Percentiles rank a stretch among this genome's conserved stretches.
phyloP scores from a whole-genome alignment of 768 basidiomycete species.

The Infundibulicybe gibba region DNA sequence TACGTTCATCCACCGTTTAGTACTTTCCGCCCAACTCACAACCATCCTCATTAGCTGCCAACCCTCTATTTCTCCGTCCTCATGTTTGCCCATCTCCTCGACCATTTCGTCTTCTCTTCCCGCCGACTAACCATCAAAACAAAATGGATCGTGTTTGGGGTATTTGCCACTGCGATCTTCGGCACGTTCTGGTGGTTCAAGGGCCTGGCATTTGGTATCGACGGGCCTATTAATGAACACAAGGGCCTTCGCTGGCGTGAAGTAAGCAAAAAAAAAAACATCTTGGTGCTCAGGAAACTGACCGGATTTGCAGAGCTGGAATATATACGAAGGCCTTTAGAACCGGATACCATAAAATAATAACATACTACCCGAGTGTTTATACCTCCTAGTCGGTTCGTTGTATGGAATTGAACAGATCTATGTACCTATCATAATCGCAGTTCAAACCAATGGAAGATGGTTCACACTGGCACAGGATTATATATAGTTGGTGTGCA shows the following conservation, averaged over 20 bases:
- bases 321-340: too few relatives aligned
- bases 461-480: too few relatives aligned
- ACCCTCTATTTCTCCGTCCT: constrained; percentile 96
- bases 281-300: too few relatives aligned
- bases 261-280: constrained; percentile 31
- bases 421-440: too few relatives aligned
- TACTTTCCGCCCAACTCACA: background rate
- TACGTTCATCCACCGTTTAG: constrained; percentile 34
- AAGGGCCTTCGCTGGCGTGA: constrained; percentile 79
- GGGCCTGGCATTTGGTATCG: constrained; percentile 84
- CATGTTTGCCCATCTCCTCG: constrained; percentile 86
- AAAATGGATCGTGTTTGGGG: constrained; percentile 70
- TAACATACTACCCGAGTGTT: too few relatives aligned
- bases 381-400: too few relatives aligned
- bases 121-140: constrained; percentile 55
- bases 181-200: constrained; percentile 96
- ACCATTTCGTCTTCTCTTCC: constrained; percentile 89
- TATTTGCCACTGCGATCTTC: constrained; percentile 56
- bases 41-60: constrained; percentile 58
- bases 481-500: too few relatives aligned
- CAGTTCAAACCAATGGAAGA: too few relatives aligned
- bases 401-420: too few relatives aligned
- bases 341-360: too few relatives aligned
- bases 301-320: too few relatives aligned
- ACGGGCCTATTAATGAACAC: constrained; percentile 81